Evolutionary conservation across 78 protist species (phyloP), one percentile per base, ranked within the genome.

Genomic region (Ministeria vibrans): DNA sequence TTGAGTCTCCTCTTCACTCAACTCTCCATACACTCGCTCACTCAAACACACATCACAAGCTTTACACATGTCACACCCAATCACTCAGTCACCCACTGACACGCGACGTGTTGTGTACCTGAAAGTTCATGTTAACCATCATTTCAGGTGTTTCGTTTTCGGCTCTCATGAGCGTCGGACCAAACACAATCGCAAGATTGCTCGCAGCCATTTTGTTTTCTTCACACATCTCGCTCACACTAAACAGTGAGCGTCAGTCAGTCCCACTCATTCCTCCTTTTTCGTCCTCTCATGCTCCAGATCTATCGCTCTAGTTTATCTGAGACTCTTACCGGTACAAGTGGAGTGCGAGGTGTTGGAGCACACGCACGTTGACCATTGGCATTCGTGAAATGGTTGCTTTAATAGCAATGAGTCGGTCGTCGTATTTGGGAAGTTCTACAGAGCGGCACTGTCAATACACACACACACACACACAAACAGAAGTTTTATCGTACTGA

Each of bases 131-230:
- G 55, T 49, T 49, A 15, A 49, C 55, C n/a, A 49, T 15, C 9
- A 49, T 49, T 49, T 49, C 55, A 9, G 15, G 9, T 49, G 55
- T 49, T 15, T 49, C 55, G 9, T 49, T 15, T 9, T 15, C n/a
- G 55, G 71, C 71, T 34, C 71, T 34, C 42, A 63, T 63, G 23
- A 63, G 71, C 42, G 71, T 68, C 74, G 74, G 74, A 23, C 74
- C 74, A 41, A 68, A 41, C 22, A 68, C 74, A 68, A 68, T 32
- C 22, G 74, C 74, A 13, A 68, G 74, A n/a, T 68, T 68, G 45
- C 28, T 3, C 34, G 74, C 74, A 3, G 43, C 15, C 74, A 68
- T 68, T 46, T 41, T 36, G 74, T 68, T 68, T 41, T 32, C 34
- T 2, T 63, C 71, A 34, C 23, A 23, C 41, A 7, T 34, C 22